A percentile compares a stretch with the other conserved stretches of the same genome.
phyloP scores from a whole-genome alignment of 371 early-diverging fungal genomes.

The Syncephalastrum sp. region DNA sequence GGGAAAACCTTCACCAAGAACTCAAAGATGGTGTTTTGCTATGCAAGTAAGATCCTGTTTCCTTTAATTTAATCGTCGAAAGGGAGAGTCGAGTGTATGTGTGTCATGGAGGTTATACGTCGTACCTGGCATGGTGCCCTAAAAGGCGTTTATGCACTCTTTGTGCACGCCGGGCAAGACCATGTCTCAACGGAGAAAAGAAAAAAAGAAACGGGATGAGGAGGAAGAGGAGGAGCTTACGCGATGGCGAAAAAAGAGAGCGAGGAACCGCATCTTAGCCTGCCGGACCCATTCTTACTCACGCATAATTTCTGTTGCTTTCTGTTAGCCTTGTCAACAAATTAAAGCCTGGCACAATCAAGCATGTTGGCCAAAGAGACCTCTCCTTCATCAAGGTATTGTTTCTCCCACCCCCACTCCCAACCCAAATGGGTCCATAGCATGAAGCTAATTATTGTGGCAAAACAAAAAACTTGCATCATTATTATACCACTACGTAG shows the following conservation, averaged over 20 bases:
- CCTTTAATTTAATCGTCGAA: neutral
- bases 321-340: constrained; percentile 42
- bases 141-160: neutral
- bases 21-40: constrained; percentile 46
- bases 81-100: neutral
- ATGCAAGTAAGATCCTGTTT: constrained; percentile 40
- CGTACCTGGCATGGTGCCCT: neutral
- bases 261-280: constrained; percentile 1
- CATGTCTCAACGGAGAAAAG: neutral
- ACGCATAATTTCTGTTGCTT: constrained; percentile 1
- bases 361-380: constrained; percentile 44
- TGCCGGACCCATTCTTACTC: neutral
- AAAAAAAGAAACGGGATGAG: constrained; percentile 6
- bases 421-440: too few species aligned
- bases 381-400: constrained; percentile 39
- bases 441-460: too few species aligned
- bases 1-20: constrained; percentile 52
- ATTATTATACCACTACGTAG: constrained; percentile 27
- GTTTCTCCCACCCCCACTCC: neutral
- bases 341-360: constrained; percentile 44
- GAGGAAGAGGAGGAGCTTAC: neutral
- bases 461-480: constrained; percentile 1
- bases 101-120: neutral
- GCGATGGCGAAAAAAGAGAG: constrained; percentile 1
- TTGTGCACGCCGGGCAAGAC: neutral